Percentiles rank a stretch among this genome's conserved stretches.
Conservation (phyloP, 306 rosid genomes). For the Acmispon strigosus region DNA sequence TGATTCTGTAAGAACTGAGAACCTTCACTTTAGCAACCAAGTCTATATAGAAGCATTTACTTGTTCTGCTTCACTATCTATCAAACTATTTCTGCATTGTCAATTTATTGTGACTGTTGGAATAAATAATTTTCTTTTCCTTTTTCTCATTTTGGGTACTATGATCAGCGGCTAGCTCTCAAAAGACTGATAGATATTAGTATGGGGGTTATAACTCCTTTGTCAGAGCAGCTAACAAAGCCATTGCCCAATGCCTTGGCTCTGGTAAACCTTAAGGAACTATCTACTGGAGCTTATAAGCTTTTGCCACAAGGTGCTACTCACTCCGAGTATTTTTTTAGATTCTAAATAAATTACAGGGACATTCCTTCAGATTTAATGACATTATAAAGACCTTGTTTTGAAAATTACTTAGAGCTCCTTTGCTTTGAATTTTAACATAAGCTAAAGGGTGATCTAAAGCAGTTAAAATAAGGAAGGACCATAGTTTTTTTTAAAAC, state of each 20-base stretch:
- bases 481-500: not conserved
- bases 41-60: conserved; percentile 14
- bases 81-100: not conserved
- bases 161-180: conserved; percentile 80
- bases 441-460: not conserved
- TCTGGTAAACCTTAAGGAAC: conserved; percentile 83
- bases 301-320: conserved; percentile 85
- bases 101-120: not conserved
- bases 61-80: not conserved
- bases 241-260: conserved; percentile 89
- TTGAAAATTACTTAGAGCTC: not conserved
- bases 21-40: conserved; percentile 19
- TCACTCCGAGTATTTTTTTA: not conserved
- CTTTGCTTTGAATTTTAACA: not conserved
- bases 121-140: conserved; percentile 16
- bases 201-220: conserved; percentile 83
- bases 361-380: conserved; percentile 14
- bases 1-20: conserved; percentile 76
- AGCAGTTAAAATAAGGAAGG: not conserved
- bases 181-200: conserved; percentile 87
- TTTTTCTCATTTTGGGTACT: conserved; percentile 10
- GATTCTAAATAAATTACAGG: conserved; percentile 6
- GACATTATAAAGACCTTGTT: not conserved
- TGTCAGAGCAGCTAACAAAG: conserved; percentile 94
- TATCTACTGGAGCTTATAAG: conserved; percentile 80